phyloP scores from a whole-genome alignment of 2,329 filamentous ascomycete species.

The Malbranchea cinnamomea region DNA sequence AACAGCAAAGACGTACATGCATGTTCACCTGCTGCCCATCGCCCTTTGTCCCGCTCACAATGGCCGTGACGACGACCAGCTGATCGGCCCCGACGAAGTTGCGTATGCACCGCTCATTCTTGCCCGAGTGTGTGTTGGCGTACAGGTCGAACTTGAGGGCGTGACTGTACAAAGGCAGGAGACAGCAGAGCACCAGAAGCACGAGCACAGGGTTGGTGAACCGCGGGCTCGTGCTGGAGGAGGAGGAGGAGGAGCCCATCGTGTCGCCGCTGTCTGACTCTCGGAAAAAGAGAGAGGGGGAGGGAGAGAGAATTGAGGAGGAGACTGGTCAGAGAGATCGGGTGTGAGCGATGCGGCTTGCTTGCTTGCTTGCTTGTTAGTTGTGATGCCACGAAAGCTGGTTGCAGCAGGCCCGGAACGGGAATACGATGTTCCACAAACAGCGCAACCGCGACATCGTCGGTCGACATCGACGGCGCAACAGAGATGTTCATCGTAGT shows the following conservation, averaged over 20 bases:
- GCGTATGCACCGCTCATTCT: conserved; percentile 76
- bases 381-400: no score
- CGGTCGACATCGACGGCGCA: no score
- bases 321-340: no score
- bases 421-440: no score
- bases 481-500: no score
- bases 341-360: no score
- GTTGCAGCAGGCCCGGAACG: no score
- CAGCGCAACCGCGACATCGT: no score
- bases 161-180: conserved; percentile 27
- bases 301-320: no score
- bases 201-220: conserved; percentile 13
- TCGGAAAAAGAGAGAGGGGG: no score
- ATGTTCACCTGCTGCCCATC: conserved; percentile 92
- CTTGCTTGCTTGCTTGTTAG: no score
- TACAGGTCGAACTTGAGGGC: conserved; percentile 90
- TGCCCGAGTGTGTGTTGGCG: conserved; percentile 47
- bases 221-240: conserved; percentile 11
- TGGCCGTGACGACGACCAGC: conserved; percentile 88
- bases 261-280: conserved; percentile 9
- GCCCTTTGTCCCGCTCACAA: conserved; percentile 66
- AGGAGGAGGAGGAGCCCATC: conserved; percentile 17
- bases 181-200: conserved; percentile 19
- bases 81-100: conserved; percentile 92
- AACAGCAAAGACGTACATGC: conserved; percentile 47